Base-by-base conservation (phyloP, 768 basidiomycete species). In the Pleurotus cornucopiae region DNA sequence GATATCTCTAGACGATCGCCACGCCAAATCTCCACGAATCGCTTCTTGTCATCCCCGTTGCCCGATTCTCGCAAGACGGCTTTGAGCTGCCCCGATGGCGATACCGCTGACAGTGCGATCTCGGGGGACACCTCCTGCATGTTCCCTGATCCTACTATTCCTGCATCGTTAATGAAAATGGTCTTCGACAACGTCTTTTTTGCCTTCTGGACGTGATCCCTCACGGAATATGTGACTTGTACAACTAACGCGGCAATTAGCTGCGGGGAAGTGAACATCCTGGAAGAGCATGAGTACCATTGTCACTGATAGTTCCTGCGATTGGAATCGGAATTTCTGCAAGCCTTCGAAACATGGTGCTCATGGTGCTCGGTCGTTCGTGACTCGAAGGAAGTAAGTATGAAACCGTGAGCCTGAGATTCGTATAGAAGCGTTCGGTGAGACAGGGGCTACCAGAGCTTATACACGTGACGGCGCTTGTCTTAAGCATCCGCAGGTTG, bases 21-120 rank as follows among this genome's bases (percentile, higher is more conserved):
- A 0, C 66, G 62, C 84, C 85, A 88, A 12, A 89, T 68, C 64
- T 89, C 87, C 0, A 88, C 75, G 52, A 73, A 79, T 34, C 84
- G 75, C 58, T 75, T 80, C 57, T 72, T 2, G 67, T 67, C 1
- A 64, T 34, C 2, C 64, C 60, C 26, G 73, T 72, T 16, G 56
- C 49, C 49, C 71, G 58, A 57, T 57, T 72, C 71, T 5, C 78
- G 75, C 30, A 88, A 71, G 38, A 81, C 60, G 1, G 79, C 86
- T 1, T 74, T 70, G 12, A 69, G 69, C 18, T 63, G 63, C 14
- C 70, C 70, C 5, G 72, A 73, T 0, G 77, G 72, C 6, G 85
- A 85, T 63, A 48, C 81, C 78, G 0, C 65, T 61, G 1, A 55
- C 13, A 23, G 43, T 2, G 46, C 43, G 43, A 46, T 18, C 9